Conservation (phyloP, 345 rosid genomes). For the Populus nigra region DNA sequence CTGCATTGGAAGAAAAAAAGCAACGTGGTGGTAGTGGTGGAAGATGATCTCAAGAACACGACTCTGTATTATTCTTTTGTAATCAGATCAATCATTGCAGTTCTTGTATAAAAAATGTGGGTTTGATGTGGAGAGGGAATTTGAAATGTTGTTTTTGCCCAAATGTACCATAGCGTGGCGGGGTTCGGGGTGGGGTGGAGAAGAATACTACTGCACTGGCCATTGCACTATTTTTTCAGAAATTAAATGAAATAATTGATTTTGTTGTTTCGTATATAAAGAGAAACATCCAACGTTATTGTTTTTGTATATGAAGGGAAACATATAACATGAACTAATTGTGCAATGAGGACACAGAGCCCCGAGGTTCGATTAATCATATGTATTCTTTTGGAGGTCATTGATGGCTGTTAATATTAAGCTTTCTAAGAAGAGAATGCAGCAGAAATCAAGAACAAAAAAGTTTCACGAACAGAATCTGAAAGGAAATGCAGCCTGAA, state of each 20-base stretch:
- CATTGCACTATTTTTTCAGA: conserved; percentile 5
- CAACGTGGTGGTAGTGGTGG: conserved; percentile 42
- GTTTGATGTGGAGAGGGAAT: conserved; percentile 24
- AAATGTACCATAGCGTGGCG: conserved; percentile 29
- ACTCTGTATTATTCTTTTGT: conserved; percentile 31
- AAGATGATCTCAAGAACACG: conserved; percentile 29
- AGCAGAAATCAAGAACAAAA: too few species aligned
- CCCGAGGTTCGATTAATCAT: too few species aligned
- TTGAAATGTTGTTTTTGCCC: conserved; percentile 24
- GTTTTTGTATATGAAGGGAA: neutral
- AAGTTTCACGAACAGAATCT: too few species aligned
- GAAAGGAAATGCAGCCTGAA: too few species aligned
- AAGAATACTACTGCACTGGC: conserved; percentile 1
- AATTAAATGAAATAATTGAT: conserved; percentile 26
- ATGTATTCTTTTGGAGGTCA: too few species aligned
- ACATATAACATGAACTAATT: neutral
- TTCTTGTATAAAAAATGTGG: conserved; percentile 22
- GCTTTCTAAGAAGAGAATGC: too few species aligned
- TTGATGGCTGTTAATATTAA: too few species aligned
- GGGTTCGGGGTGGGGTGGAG: neutral
- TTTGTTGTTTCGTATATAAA: neutral
- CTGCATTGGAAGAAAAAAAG: conserved; percentile 63
- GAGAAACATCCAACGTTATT: neutral
- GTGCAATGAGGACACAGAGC: neutral
- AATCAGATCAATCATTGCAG: conserved; percentile 18